Evolutionary conservation across 306 rosid species (phyloP).

Genomic region (Pyrus pyrifolia): DNA sequence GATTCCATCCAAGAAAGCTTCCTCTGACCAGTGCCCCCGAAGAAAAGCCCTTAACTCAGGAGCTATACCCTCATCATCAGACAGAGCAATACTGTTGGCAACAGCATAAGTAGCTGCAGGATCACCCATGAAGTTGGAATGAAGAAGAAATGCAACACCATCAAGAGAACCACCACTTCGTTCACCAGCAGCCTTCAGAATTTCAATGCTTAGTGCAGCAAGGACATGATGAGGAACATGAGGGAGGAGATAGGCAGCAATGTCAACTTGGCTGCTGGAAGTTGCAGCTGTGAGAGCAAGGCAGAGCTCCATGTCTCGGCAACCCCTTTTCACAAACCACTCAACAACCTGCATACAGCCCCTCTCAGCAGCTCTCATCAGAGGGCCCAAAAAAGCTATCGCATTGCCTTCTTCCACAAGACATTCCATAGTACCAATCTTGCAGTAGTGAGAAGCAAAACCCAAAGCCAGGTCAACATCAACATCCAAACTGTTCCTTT

Average conservation of each 20-base stretch:
- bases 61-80: conserved; percentile 63
- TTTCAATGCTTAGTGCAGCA: conserved; percentile 69
- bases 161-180: conserved; percentile 74
- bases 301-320: conserved; percentile 90
- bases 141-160: conserved; percentile 81
- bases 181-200: conserved; percentile 86
- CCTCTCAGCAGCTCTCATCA: conserved; percentile 95
- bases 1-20: conserved; percentile 55
- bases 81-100: conserved; percentile 67
- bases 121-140: conserved; percentile 75
- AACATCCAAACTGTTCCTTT: conserved; percentile 84
- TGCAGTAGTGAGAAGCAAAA: conserved; percentile 86
- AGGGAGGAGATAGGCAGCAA: conserved; percentile 74
- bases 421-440: conserved; percentile 86
- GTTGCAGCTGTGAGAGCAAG: conserved; percentile 93
- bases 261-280: conserved; percentile 76
- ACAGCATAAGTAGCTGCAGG: conserved; percentile 79
- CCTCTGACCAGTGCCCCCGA: conserved; percentile 71
- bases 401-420: conserved; percentile 93
- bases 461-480: conserved; percentile 88
- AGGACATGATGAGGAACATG: conserved; percentile 78
- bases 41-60: conserved; percentile 67
- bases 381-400: conserved; percentile 75
- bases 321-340: conserved; percentile 82
- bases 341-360: conserved; percentile 78